Evolutionary conservation across 1,284 basidiomycete species (phyloP).

Genomic region (Sporisorium scitamineum): DNA sequence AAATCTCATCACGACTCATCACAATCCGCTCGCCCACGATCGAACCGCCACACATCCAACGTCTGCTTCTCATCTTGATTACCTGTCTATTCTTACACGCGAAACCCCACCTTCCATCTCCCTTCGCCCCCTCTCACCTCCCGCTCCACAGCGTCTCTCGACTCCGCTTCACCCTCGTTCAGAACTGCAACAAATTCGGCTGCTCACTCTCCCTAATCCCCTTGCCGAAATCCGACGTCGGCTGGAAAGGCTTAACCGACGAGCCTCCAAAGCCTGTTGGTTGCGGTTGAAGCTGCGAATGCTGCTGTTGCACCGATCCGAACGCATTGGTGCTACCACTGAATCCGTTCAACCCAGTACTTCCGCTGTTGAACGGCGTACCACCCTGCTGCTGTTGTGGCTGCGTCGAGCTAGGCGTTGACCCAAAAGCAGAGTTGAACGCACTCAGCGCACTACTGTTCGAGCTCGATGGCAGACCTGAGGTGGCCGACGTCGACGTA

Average conservation of each 20-base stretch:
- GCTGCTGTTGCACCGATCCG: slow-evolving; percentile 7
- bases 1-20: no score
- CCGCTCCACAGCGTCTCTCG: not conserved
- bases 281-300: slow-evolving; percentile 42
- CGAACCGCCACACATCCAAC: no score
- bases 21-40: no score
- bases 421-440: slow-evolving; percentile 29
- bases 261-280: slow-evolving; percentile 56
- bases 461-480: slow-evolving; percentile 10
- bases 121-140: no score
- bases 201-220: slow-evolving; percentile 23
- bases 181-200: slow-evolving; percentile 41
- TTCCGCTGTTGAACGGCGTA: slow-evolving; percentile 1
- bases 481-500: slow-evolving; percentile 8
- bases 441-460: slow-evolving; percentile 21
- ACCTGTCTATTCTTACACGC: no score
- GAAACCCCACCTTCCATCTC: no score
- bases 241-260: slow-evolving; percentile 64
- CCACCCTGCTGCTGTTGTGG: slow-evolving; percentile 18
- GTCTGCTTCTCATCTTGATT: no score
- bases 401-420: not conserved
- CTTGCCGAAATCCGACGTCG: slow-evolving; percentile 60
- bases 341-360: not conserved
- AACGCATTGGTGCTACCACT: slow-evolving; percentile 1
- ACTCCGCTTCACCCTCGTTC: not conserved